Base-by-base conservation (phyloP, 2,329 filamentous ascomycete genomes). In the Monosporascus sp. region DNA sequence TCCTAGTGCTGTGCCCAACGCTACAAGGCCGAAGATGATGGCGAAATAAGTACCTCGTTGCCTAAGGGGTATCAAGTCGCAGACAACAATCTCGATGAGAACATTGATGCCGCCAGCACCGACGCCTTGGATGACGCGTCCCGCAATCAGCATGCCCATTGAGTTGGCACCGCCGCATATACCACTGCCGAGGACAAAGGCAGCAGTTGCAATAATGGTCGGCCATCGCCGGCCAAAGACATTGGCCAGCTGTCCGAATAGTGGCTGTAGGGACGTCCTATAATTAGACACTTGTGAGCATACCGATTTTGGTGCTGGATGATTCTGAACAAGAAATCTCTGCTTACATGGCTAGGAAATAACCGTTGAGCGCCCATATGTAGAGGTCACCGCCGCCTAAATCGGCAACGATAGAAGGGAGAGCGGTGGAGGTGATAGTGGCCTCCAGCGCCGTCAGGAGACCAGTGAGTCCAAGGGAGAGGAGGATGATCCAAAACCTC, bases 161-260 rank as follows among this genome's bases (percentile, higher is more conserved):
- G 63, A 70, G 1, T 62, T 67, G 0, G 77, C 72, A 1, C 70
- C 70, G 0, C 76, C 78, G 31, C 67, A 71, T 6, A 82, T 69
- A 0, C 71, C 72, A 53, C 76, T 77, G 0, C 78, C 79, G 1
- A 80, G 54, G 0, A 69, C 69, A 60, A 81, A 81, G 15, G 78
- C 58, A 31, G 61, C 63, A 17, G 78, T 71, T 2, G 72, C 62
- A 17, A 65, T 58, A 1, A 78, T 61, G 11, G 71, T 64, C 5
- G 70, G 63, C 50, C 64, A 68, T 50, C 74, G 70, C 15, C 78
- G 67, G 4, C 79, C 77, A 57, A 76, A 81, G 24, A 80, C 72
- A 52, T 79, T 71, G 9, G 72, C 69, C 1, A 77, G 55, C 58
- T 78, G 75, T 4, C 76, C 76, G 52, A 72, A 77, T 0, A 78